phyloP scores from a whole-genome alignment of 768 basidiomycete genomes.

The Polyporus arcularius region DNA sequence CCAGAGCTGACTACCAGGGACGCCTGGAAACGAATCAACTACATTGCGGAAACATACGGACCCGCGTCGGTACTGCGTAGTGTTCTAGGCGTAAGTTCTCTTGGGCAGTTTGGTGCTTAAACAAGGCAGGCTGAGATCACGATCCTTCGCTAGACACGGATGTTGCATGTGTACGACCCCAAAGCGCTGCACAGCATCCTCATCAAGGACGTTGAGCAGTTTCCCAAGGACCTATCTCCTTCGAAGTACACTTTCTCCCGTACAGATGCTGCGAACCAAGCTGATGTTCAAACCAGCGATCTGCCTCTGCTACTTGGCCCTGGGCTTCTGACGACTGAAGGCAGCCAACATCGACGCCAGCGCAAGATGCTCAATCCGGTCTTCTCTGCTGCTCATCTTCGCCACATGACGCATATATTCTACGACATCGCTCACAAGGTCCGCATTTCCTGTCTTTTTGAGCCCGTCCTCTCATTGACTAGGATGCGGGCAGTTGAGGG shows the following conservation, averaged over 20 bases:
- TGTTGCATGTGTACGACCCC: conserved; percentile 50
- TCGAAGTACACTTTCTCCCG: background rate
- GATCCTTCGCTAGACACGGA: conserved; percentile 39
- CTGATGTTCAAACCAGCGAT: conserved; percentile 2
- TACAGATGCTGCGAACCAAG: background rate
- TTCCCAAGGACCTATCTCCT: conserved; percentile 13
- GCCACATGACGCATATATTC: conserved; percentile 23
- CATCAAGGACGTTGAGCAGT: conserved; percentile 48
- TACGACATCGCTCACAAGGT: conserved; percentile 20
- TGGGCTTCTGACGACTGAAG: conserved; percentile 13
- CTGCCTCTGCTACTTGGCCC: conserved; percentile 13
- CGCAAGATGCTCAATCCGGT: conserved; percentile 25
- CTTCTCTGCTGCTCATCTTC: conserved; percentile 25
- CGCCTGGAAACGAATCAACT: background rate
- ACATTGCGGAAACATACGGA: conserved; percentile 33
- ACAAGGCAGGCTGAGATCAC: background rate
- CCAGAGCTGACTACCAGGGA: background rate
- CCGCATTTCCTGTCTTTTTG: background rate
- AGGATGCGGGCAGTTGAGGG: background rate
- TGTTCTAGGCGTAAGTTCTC: conserved; percentile 44
- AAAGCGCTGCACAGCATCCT: conserved; percentile 48
- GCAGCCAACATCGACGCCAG: conserved; percentile 22
- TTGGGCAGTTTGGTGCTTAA: background rate
- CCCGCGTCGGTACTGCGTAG: conserved; percentile 46
- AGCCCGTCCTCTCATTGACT: background rate